Evolutionary conservation across 805 yeast genomes (phyloP), one percentile per base, ranked within the genome.

Genomic region (Myxozyma neotropica): DNA sequence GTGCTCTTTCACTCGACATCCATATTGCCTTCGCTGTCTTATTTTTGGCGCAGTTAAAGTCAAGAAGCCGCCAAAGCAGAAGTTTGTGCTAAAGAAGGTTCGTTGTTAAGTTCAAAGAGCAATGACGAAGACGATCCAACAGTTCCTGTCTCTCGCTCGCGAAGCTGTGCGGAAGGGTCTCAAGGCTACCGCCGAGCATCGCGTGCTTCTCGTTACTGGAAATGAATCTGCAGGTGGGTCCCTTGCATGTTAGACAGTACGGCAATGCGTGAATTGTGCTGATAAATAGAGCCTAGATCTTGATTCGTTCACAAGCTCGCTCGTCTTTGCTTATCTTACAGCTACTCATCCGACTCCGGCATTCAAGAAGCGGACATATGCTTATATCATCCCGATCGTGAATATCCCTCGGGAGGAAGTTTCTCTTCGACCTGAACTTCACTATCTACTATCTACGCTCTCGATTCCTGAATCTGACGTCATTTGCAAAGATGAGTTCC

Each of bases 251-350:
- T n/a, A n/a, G n/a, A n/a, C n/a, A n/a, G n/a, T n/a, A n/a, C n/a
- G n/a, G n/a, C n/a, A n/a, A n/a, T n/a, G n/a, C n/a, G n/a, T n/a
- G n/a, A n/a, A n/a, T n/a, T n/a, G n/a, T n/a, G n/a, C n/a, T n/a
- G n/a, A n/a, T n/a, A n/a, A n/a, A n/a, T n/a, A n/a, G n/a, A n/a
- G n/a, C n/a, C n/a, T 36, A 59, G 91, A 93, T 72, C 75, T 94
- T 75, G 99, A 93, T 72, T 92, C 97, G 0, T 87, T 91, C 33
- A 81, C 89, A 1, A 80, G 87, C 56, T 86, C 97, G 0, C 76
- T 94, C 4, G 69, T 87, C 2, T 88, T 85, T 69, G 85, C 96
- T 0, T 89, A 82, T 68, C 79, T 86, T 59, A 73, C 75, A 29
- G 73, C 78, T 55, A 44, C 45, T 7, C 33, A 49, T 63, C 36